Percentiles rank a stretch among this genome's conserved stretches.
phyloP scores from a whole-genome alignment of 345 rosid genomes.

The Rubroshorea leprosula region DNA sequence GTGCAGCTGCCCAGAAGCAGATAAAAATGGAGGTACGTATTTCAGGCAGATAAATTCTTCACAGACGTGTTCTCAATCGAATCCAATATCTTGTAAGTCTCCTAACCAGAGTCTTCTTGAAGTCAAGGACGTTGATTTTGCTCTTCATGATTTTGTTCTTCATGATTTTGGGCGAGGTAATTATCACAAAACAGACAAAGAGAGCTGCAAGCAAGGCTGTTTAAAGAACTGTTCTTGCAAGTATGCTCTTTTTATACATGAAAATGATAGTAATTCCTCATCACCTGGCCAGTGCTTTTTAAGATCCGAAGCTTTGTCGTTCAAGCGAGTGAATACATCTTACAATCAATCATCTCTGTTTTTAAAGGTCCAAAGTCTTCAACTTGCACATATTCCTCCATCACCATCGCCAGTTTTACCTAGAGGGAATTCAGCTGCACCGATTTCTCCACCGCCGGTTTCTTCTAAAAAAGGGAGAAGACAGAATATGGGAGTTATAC shows the following conservation, averaged over 20 bases:
- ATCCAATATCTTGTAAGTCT: constrained; percentile 13
- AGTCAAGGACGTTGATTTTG: neutral
- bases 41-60: constrained; percentile 3
- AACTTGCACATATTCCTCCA: too few species aligned
- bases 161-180: neutral
- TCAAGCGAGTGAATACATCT: neutral
- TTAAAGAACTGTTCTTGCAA: constrained; percentile 28
- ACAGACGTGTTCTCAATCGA: constrained; percentile 6
- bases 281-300: constrained; percentile 20
- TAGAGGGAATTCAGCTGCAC: too few species aligned
- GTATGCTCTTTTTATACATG: constrained; percentile 14
- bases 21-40: too few species aligned
- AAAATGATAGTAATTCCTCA: neutral
- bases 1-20: constrained; percentile 20
- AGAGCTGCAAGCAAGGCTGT: constrained; percentile 17
- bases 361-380: constrained; percentile 18
- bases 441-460: neutral
- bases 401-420: too few species aligned
- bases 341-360: neutral
- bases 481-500: neutral
- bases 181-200: neutral
- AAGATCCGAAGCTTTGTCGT: constrained; percentile 14
- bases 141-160: too few species aligned
- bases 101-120: neutral
- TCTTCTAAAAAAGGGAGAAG: neutral